Evolutionary conservation across 2,329 filamentous ascomycete genomes (phyloP).

Genomic region (Pyrenophora teres): DNA sequence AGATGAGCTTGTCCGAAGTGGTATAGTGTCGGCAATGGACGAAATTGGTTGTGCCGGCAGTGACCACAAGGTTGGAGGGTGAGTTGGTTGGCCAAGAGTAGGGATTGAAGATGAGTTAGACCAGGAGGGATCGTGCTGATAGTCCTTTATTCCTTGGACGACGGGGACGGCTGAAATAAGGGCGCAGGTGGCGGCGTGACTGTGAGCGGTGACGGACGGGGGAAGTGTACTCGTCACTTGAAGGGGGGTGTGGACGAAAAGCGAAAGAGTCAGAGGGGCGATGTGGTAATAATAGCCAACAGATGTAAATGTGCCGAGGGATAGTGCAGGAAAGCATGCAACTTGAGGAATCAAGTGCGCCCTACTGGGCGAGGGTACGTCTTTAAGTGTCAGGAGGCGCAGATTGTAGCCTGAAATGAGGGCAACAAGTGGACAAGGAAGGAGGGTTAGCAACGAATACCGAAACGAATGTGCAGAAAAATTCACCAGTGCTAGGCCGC

Average conservation of each 20-base stretch:
- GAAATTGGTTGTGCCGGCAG: too few species aligned
- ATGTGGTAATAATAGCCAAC: constrained; percentile 23
- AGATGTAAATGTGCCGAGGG: constrained; percentile 29
- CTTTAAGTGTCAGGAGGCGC: constrained; percentile 35
- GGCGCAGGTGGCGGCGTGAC: constrained; percentile 30
- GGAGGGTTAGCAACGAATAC: constrained; percentile 18
- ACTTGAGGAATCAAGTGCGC: constrained; percentile 28
- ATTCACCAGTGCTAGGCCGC: constrained; percentile 28
- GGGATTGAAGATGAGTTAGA: background rate
- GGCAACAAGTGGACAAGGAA: constrained; percentile 27
- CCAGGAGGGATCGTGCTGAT: background rate
- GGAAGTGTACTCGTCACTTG: constrained; percentile 19
- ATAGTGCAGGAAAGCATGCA: constrained; percentile 26
- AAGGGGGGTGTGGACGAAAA: constrained; percentile 20
- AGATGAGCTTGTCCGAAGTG: constrained; percentile 25
- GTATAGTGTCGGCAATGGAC: constrained; percentile 26
- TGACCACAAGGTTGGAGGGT: too few species aligned
- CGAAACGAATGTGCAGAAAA: constrained; percentile 18
- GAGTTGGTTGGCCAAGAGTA: too few species aligned
- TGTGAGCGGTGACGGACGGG: constrained; percentile 33
- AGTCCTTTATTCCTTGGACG: background rate
- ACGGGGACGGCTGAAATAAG: constrained; percentile 7
- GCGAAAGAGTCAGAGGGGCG: constrained; percentile 33
- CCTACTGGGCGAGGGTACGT: constrained; percentile 27
- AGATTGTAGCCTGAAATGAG: constrained; percentile 42